Evolutionary conservation across 768 basidiomycete species (phyloP).

Genomic region (Hypholoma fasciculare): DNA sequence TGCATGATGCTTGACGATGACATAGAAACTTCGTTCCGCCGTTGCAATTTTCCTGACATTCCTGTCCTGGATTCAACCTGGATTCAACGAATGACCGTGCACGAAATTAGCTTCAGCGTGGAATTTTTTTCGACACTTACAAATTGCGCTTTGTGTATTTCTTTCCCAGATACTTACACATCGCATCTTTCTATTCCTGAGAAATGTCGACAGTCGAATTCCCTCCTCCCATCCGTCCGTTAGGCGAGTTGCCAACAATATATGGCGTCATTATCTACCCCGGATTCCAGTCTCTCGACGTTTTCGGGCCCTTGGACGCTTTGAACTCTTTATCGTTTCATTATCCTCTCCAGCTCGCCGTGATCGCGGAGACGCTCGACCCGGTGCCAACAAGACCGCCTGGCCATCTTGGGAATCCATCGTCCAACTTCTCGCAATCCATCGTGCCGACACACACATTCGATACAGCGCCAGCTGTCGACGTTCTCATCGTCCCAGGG

Average conservation of each 20-base stretch:
- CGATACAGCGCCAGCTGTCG: conserved; percentile 30
- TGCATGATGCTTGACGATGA: too few species aligned
- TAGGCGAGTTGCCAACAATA: conserved; percentile 19
- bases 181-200: not conserved
- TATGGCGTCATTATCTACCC: conserved; percentile 30
- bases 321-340: conserved; percentile 28
- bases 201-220: conserved; percentile 3
- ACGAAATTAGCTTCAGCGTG: not conserved
- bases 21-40: too few species aligned
- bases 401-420: conserved; percentile 11
- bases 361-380: conserved; percentile 30
- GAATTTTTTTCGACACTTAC: not conserved
- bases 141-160: not conserved
- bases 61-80: too few species aligned
- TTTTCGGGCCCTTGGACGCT: conserved; percentile 35
- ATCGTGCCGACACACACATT: conserved; percentile 42
- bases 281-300: conserved; percentile 34
- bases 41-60: too few species aligned
- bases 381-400: conserved; percentile 33
- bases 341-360: conserved; percentile 27
- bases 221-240: conserved; percentile 13
- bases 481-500: conserved; percentile 34
- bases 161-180: not conserved
- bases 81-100: not conserved
- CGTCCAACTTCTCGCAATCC: conserved; percentile 30